These are phyloP conservation scores for Termitomyces sp. DNA, from an alignment of 768 basidiomycete species.

Conservation along the genomic window DNA sequence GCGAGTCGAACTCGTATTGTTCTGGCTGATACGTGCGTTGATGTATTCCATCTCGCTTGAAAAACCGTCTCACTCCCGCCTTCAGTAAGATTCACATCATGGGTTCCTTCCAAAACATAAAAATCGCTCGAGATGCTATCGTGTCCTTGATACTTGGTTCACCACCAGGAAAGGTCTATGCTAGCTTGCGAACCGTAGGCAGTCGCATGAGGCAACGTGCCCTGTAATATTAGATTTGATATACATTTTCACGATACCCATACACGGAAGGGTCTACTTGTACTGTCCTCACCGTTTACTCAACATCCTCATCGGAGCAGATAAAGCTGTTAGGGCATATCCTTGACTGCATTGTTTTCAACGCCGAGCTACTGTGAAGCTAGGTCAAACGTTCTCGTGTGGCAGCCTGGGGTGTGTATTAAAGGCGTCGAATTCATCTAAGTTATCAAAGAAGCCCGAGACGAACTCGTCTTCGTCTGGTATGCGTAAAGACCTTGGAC, in stretches of 20 bases:
- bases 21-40: conserved; percentile 89
- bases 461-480: not conserved
- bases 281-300: not conserved
- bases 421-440: not conserved
- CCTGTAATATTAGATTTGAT: conserved; percentile 38
- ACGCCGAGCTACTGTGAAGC: not conserved
- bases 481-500: not conserved
- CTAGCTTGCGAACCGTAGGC: conserved; percentile 86
- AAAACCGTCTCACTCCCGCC: conserved; percentile 4
- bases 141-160: conserved; percentile 94
- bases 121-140: conserved; percentile 93
- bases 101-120: conserved; percentile 98
- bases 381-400: not conserved
- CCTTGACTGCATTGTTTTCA: not conserved
- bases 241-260: conserved; percentile 1
- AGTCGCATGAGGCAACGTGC: conserved; percentile 92
- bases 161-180: conserved; percentile 92
- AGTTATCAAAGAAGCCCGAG: not conserved
- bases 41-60: not conserved
- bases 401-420: not conserved
- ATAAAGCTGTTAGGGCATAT: not conserved
- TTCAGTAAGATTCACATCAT: conserved; percentile 95
- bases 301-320: not conserved
- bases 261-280: not conserved
- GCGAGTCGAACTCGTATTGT: conserved; percentile 96